These are phyloP conservation scores for Solanum virginianum DNA, from an alignment of 257 asterid species.

Conservation along the genomic window DNA sequence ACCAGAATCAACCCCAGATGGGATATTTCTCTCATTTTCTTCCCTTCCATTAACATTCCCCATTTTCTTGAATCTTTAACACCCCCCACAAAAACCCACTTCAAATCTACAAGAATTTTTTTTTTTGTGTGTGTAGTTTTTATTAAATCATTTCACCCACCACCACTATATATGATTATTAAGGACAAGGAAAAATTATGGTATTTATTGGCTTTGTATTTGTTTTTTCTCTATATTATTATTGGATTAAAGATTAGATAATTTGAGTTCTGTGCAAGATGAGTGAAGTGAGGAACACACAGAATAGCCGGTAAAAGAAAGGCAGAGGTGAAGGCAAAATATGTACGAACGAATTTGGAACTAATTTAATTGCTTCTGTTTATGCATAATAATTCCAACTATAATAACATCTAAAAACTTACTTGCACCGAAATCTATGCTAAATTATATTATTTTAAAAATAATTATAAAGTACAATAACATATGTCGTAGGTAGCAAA, in stretches of 20 bases:
- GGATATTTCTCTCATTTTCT: constrained; percentile 30
- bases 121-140: not conserved
- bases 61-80: constrained; percentile 17
- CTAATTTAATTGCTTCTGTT: not conserved
- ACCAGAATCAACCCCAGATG: constrained; percentile 23
- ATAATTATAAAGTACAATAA: not conserved
- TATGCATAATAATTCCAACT: not conserved
- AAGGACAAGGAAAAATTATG: not conserved
- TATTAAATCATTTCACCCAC: not conserved
- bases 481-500: not conserved
- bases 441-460: not conserved
- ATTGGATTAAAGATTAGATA: not conserved
- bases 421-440: not conserved
- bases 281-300: not conserved
- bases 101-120: not conserved
- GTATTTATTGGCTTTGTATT: not conserved
- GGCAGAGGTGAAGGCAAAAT: not conserved
- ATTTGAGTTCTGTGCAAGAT: not conserved
- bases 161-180: not conserved
- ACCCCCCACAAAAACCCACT: not conserved
- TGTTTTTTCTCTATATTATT: not conserved
- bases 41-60: constrained; percentile 88
- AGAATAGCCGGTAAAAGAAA: not conserved
- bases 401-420: not conserved
- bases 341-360: not conserved